phyloP scores from a whole-genome alignment of 768 basidiomycete genomes.

The Lactifluus echinatus region DNA sequence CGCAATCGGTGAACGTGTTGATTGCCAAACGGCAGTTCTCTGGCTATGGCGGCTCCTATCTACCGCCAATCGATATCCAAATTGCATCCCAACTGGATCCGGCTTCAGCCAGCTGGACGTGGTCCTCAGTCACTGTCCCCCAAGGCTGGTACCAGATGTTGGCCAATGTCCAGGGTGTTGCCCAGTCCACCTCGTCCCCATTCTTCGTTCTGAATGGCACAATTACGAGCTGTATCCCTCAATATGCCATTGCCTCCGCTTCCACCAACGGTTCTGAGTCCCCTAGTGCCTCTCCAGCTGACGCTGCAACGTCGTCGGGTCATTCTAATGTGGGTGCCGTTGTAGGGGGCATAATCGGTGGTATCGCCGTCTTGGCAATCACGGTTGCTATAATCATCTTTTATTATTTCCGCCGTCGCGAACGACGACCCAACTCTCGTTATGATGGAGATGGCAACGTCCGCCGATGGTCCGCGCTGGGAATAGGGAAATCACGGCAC shows the following conservation, averaged over 20 bases:
- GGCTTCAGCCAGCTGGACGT: slow-evolving; percentile 26
- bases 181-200: slow-evolving; percentile 21
- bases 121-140: slow-evolving; percentile 39
- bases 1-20: background rate
- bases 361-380: slow-evolving; percentile 31
- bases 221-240: slow-evolving; percentile 29
- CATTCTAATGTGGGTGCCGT: slow-evolving; percentile 36
- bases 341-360: slow-evolving; percentile 46
- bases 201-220: slow-evolving; percentile 35
- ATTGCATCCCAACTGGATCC: slow-evolving; percentile 30
- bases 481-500: background rate
- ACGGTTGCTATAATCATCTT: slow-evolving; percentile 25
- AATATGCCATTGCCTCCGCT: slow-evolving; percentile 18
- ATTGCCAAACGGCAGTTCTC: background rate
- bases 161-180: slow-evolving; percentile 18
- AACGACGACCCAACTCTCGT: background rate
- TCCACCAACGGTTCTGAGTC: slow-evolving; percentile 20
- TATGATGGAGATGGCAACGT: background rate
- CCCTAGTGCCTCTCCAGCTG: slow-evolving; percentile 7
- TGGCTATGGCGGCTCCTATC: slow-evolving; percentile 9
- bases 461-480: background rate
- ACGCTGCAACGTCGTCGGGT: background rate
- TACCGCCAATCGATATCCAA: slow-evolving; percentile 18
- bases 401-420: slow-evolving; percentile 11
- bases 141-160: slow-evolving; percentile 40